Evolutionary conservation across 2,329 filamentous ascomycete genomes (phyloP).

Genomic region (Cylindrodendrum hubeiense): DNA sequence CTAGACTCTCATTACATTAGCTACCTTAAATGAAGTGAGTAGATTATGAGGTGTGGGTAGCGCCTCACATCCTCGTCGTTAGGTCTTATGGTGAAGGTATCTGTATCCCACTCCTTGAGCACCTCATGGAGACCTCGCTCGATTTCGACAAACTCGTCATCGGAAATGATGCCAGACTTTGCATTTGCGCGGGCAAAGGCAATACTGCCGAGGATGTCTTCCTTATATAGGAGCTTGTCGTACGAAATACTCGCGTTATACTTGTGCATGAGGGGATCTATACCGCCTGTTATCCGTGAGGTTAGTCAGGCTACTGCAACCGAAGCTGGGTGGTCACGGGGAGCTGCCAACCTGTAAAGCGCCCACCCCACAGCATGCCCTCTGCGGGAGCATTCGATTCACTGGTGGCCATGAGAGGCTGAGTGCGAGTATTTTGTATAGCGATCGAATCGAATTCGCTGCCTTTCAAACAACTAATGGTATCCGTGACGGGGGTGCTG

Average conservation of each 20-base stretch:
- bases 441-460: too few species aligned
- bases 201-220: constrained; percentile 85
- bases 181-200: constrained; percentile 86
- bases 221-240: constrained; percentile 81
- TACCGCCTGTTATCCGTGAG: constrained; percentile 56
- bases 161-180: constrained; percentile 79
- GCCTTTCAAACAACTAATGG: too few species aligned
- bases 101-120: constrained; percentile 65
- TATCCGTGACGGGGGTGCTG: too few species aligned
- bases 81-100: constrained; percentile 63
- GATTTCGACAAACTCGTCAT: constrained; percentile 80
- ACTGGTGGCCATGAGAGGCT: too few species aligned
- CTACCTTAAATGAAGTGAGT: constrained; percentile 5
- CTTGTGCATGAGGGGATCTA: constrained; percentile 87
- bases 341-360: constrained; percentile 61
- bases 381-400: too few species aligned
- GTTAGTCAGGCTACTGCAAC: constrained; percentile 47
- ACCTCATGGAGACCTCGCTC: constrained; percentile 75
- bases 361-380: constrained; percentile 61
- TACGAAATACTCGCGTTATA: constrained; percentile 88
- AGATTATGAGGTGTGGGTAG: constrained; percentile 53
- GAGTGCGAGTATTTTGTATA: too few species aligned
- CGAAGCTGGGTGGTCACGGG: constrained; percentile 38
- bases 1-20: not conserved
- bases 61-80: constrained; percentile 59